Base-by-base conservation (phyloP, 1,284 basidiomycete species). In the Trametes sp. region DNA sequence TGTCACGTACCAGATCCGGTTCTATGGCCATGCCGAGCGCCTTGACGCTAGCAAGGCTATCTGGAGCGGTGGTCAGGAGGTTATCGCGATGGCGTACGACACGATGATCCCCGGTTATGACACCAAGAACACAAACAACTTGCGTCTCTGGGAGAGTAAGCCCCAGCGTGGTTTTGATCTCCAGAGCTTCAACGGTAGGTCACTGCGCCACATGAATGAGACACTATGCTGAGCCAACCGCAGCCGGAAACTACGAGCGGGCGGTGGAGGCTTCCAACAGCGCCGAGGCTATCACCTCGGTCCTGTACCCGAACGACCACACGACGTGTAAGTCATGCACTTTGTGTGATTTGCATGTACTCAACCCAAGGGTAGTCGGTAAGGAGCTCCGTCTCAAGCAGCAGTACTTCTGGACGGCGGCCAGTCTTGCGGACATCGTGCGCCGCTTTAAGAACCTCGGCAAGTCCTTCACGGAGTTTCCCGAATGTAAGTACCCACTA, bases 331-430 rank as follows among this genome's bases (percentile, higher is more conserved):
- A 59, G 87, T 80, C 6, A 51, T 29, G 19, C 55, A 19, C 9
- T 36, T 24, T 46, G 23, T 35, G 38, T 38, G 35, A 14, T 44
- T 11, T 5, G 33, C 2, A 16, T 44, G 31, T 8, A 51, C 46
- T 63, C 35, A 63, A 28, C 4, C 38, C 31, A 44, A 29, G 29
- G 51, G 29, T 61, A 92, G 90, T 90, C 61, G 95, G 95, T 65
- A 97, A 97, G 76, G 93, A 95, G 75, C 81, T 97, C 31, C 89
- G 95, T 63, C 83, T 98, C 68, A 96, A 97, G 81, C 95, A 98
- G 73, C 95, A 98, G 77, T 96, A 95, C 79, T 94, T 95, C 80
- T 94, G 93, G 93, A 93, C 91, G 35, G 90, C 92, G 23, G 94
- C 93, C 24, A 91, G 88, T 75, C 82, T 96, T 41, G 85, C 88